Evolutionary conservation across 116 monocot genomes (phyloP).

Genomic region (Papilionanthe hybrid): DNA sequence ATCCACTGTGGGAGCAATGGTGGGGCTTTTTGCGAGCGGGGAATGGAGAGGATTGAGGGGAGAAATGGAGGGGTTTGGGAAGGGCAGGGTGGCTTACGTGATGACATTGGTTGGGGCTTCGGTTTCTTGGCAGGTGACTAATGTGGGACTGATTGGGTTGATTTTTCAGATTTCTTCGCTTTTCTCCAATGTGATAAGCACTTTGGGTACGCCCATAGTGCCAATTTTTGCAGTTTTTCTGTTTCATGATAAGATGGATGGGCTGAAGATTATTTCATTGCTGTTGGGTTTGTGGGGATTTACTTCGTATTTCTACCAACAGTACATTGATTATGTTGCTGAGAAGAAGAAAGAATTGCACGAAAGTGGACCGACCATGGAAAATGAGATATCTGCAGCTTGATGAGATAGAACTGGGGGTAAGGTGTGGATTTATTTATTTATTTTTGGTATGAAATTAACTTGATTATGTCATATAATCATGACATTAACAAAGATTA

Average conservation of each 20-base stretch:
- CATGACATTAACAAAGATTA: background rate
- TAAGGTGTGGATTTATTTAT: background rate
- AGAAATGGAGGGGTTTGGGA: slow-evolving; percentile 42
- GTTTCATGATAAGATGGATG: slow-evolving; percentile 24
- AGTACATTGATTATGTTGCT: slow-evolving; percentile 9
- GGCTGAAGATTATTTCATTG: slow-evolving; percentile 16
- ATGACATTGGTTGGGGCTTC: slow-evolving; percentile 54
- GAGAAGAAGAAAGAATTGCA: slow-evolving; percentile 2
- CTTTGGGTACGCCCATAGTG: slow-evolving; percentile 12
- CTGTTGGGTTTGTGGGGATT: slow-evolving; percentile 24
- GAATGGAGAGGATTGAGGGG: slow-evolving; percentile 42
- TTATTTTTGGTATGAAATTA: background rate
- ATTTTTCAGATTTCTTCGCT: slow-evolving; percentile 22
- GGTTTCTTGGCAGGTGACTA: slow-evolving; percentile 45
- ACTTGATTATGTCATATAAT: background rate
- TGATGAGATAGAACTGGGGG: background rate
- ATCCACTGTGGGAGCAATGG: slow-evolving; percentile 22
- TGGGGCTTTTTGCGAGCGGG: slow-evolving; percentile 41
- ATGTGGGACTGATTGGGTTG: slow-evolving; percentile 50
- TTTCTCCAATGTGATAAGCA: slow-evolving; percentile 23
- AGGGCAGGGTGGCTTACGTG: slow-evolving; percentile 39
- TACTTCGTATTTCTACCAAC: slow-evolving; percentile 20
- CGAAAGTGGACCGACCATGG: background rate
- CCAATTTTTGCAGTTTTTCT: slow-evolving; percentile 21
- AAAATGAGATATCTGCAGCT: background rate